phyloP scores from a whole-genome alignment of 2,329 filamentous ascomycete species.

The Scytalidium sp. region DNA sequence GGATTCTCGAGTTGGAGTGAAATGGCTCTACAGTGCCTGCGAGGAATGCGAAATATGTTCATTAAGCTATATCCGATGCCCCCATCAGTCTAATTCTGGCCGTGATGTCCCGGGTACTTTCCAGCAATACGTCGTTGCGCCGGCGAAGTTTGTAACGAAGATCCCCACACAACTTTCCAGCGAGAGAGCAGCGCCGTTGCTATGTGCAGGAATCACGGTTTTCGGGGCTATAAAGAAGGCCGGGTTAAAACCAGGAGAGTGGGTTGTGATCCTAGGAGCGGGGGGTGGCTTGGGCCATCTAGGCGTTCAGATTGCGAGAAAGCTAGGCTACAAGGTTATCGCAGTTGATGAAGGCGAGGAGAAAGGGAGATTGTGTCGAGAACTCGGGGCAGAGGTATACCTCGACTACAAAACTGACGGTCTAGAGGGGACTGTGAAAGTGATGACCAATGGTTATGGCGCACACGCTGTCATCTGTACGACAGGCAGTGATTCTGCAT shows the following conservation, averaged over 20 bases:
- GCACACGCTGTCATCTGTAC: slow-evolving; percentile 57
- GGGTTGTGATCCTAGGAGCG: slow-evolving; percentile 14
- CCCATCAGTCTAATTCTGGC: slow-evolving; percentile 54
- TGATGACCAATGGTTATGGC: slow-evolving; percentile 37
- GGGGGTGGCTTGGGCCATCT: slow-evolving; percentile 16
- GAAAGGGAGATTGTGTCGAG: slow-evolving; percentile 14
- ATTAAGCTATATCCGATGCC: slow-evolving; percentile 57
- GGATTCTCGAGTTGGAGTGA: slow-evolving; percentile 63
- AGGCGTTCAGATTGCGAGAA: slow-evolving; percentile 14
- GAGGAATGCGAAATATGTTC: slow-evolving; percentile 45
- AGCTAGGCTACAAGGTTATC: slow-evolving; percentile 13
- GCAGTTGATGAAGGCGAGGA: slow-evolving; percentile 10
- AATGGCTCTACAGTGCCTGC: slow-evolving; percentile 51
- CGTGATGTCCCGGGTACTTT: slow-evolving; percentile 48
- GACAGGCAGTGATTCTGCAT: slow-evolving; percentile 33
- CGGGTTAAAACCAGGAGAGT: slow-evolving; percentile 24
- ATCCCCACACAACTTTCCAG: slow-evolving; percentile 47
- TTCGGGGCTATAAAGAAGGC: slow-evolving; percentile 61
- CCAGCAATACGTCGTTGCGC: slow-evolving; percentile 40
- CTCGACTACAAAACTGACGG: slow-evolving; percentile 14
- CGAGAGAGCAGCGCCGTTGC: slow-evolving; percentile 56
- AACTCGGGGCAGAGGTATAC: slow-evolving; percentile 15
- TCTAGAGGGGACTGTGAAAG: slow-evolving; percentile 11
- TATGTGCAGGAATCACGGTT: slow-evolving; percentile 72
- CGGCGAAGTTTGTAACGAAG: slow-evolving; percentile 54